Percentiles rank a stretch among this genome's conserved stretches.
Evolutionary conservation across 371 early-diverging fungal species (phyloP).

Genomic region (Syncephalastrum sp.): DNA sequence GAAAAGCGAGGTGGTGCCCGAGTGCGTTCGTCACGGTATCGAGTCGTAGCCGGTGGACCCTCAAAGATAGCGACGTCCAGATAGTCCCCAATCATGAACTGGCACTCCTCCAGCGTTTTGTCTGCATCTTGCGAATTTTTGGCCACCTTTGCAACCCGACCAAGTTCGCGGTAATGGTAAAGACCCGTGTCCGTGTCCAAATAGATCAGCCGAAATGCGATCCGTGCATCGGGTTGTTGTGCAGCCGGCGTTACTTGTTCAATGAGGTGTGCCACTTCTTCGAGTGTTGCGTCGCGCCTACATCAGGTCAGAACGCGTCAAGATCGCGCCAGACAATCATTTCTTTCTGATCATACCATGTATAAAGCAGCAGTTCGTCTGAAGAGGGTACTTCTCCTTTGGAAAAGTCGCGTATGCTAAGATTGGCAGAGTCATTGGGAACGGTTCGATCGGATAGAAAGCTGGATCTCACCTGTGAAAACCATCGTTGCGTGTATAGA

Average conservation of each 20-base stretch:
- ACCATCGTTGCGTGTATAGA: slow-evolving; percentile 43
- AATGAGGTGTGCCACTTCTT: slow-evolving; percentile 63
- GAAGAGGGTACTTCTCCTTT: slow-evolving; percentile 36
- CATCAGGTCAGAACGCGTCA: neutral
- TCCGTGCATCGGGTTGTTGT: slow-evolving; percentile 45
- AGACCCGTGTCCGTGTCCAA: slow-evolving; percentile 41
- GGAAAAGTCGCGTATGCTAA: slow-evolving; percentile 37
- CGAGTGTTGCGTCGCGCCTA: slow-evolving; percentile 69
- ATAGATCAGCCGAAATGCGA: slow-evolving; percentile 59
- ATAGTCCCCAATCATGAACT: slow-evolving; percentile 68
- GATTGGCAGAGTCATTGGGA: neutral
- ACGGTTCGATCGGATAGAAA: neutral
- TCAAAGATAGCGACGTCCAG: slow-evolving; percentile 56
- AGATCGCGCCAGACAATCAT: neutral
- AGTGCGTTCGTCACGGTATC: too few relatives aligned
- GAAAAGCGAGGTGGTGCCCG: too few relatives aligned
- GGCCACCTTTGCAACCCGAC: slow-evolving; percentile 43
- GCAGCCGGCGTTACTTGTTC: slow-evolving; percentile 55
- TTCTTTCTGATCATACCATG: slow-evolving; percentile 47
- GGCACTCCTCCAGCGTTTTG: slow-evolving; percentile 56
- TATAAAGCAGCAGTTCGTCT: slow-evolving; percentile 59
- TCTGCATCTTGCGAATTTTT: slow-evolving; percentile 45
- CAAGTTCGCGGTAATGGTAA: slow-evolving; percentile 50
- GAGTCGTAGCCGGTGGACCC: slow-evolving; percentile 30
- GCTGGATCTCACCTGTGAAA: slow-evolving; percentile 46